These are phyloP conservation scores for Cubamyces lactineus DNA, from an alignment of 768 basidiomycete species.

Conservation along the genomic window DNA sequence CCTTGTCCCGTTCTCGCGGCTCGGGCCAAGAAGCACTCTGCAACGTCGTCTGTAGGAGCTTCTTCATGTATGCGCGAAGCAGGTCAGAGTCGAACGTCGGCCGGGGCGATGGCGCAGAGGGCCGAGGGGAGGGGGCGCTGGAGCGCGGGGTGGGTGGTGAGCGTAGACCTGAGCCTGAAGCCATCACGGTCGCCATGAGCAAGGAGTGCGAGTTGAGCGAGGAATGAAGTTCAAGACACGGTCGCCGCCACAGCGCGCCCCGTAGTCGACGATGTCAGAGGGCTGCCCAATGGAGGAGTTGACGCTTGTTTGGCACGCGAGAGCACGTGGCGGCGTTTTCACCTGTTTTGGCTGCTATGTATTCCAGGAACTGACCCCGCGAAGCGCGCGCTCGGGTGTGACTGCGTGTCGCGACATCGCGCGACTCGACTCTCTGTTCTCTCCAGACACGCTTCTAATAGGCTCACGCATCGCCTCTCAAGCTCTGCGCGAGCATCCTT, in stretches of 20 bases:
- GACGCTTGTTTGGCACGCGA: constrained; percentile 18
- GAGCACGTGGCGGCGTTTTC: constrained; percentile 23
- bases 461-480: constrained; percentile 4
- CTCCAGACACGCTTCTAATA: constrained; percentile 14
- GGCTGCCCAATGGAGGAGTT: constrained; percentile 15
- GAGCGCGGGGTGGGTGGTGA: constrained; percentile 29
- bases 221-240: not conserved
- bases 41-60: constrained; percentile 71
- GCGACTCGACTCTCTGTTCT: constrained; percentile 10
- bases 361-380: not conserved
- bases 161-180: constrained; percentile 20
- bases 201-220: constrained; percentile 2
- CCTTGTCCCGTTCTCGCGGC: constrained; percentile 66
- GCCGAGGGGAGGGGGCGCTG: constrained; percentile 60
- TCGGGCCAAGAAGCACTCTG: constrained; percentile 69
- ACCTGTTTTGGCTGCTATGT: constrained; percentile 5
- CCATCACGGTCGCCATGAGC: constrained; percentile 20
- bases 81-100: constrained; percentile 70
- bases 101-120: constrained; percentile 52
- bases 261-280: not conserved
- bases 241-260: constrained; percentile 14
- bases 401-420: constrained; percentile 20
- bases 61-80: constrained; percentile 81
- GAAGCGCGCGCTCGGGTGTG: constrained; percentile 1
- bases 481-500: not conserved